A percentile compares a stretch with the other conserved stretches of the same genome.
Evolutionary conservation across 257 asterid species (phyloP).

Genomic region (Handroanthus guayacan): DNA sequence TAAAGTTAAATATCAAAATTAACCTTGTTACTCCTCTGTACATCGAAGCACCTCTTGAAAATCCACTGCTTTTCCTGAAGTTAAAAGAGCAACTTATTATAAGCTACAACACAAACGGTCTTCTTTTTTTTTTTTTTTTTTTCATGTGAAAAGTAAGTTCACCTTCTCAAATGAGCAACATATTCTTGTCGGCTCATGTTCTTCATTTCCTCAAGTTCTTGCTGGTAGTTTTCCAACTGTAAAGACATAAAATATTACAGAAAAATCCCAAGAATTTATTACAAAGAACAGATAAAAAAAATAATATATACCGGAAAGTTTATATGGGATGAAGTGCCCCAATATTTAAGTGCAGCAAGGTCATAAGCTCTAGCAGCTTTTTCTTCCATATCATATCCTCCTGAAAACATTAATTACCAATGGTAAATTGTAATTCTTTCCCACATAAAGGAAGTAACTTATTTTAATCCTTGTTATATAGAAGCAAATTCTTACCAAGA

Average conservation of each 20-base stretch:
- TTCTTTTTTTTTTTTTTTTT: not conserved
- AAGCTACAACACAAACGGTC: not conserved
- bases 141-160: not conserved
- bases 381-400: conserved; percentile 86
- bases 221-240: conserved; percentile 67
- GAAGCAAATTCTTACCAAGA: conserved; percentile 61
- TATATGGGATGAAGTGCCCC: conserved; percentile 77
- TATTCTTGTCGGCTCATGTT: conserved; percentile 79
- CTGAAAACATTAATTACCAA: conserved; percentile 35
- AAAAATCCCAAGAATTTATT: not conserved
- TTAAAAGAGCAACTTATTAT: not conserved
- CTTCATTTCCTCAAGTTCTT: conserved; percentile 77
- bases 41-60: conserved; percentile 67
- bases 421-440: not conserved
- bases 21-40: conserved; percentile 70
- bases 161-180: conserved; percentile 83
- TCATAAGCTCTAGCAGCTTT: conserved; percentile 91
- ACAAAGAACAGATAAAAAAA: not conserved
- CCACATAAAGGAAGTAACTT: not conserved
- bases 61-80: conserved; percentile 60
- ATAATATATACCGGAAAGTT: conserved; percentile 56
- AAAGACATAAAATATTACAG: not conserved
- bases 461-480: not conserved
- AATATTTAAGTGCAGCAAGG: conserved; percentile 78
- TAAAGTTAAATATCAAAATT: not conserved